Evolutionary conservation across 2,329 filamentous ascomycete genomes (phyloP).

Genomic region (Pseudogymnoascus sp.): DNA sequence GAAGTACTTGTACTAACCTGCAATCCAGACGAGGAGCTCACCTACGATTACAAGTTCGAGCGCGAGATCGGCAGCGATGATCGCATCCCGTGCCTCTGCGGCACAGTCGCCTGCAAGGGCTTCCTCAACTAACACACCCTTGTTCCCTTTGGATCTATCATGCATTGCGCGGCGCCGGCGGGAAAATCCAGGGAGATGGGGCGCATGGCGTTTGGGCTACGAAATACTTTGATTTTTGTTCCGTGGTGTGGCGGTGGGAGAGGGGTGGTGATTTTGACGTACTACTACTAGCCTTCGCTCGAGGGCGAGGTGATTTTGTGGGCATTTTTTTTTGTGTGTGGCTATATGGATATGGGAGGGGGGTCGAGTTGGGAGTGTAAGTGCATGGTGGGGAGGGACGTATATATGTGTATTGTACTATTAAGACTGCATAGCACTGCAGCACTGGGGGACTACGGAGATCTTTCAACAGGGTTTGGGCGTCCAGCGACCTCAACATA

Average conservation of each 20-base stretch:
- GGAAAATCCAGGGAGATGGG: slow-evolving; percentile 5
- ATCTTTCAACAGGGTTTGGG: slow-evolving; percentile 7
- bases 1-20: slow-evolving; percentile 16
- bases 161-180: slow-evolving; percentile 1
- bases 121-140: slow-evolving; percentile 73
- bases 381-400: neutral
- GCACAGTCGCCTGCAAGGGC: slow-evolving; percentile 92
- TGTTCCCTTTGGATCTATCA: slow-evolving; percentile 5
- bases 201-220: neutral
- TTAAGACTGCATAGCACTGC: neutral
- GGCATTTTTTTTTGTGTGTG: neutral
- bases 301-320: neutral
- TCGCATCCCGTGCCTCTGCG: slow-evolving; percentile 94
- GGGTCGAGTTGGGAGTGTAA: neutral
- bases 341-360: neutral
- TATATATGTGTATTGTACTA: slow-evolving; percentile 9
- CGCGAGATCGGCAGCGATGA: slow-evolving; percentile 91
- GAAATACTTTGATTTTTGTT: neutral
- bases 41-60: slow-evolving; percentile 99
- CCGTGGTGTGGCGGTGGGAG: neutral
- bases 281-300: neutral
- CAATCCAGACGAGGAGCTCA: slow-evolving; percentile 83
- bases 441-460: neutral
- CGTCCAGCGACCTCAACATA: slow-evolving; percentile 6
- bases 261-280: neutral